Evolutionary conservation across 169 alveolate genomes (phyloP).

Genomic region (Theileria annulata): DNA sequence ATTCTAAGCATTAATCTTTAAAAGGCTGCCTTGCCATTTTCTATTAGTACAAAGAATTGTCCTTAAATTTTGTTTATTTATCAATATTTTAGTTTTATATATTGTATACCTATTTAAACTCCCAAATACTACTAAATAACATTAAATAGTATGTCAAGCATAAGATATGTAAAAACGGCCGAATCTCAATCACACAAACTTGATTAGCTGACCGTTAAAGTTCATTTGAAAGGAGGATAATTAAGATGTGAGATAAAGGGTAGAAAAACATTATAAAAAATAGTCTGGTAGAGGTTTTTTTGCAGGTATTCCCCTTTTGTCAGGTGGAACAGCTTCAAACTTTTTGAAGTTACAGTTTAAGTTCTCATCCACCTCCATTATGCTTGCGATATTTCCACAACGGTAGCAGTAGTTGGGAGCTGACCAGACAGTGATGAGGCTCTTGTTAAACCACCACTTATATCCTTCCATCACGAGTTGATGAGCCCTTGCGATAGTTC

Average conservation of each 20-base stretch:
- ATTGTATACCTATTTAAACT: too few species aligned
- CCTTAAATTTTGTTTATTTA: too few species aligned
- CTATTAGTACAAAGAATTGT: too few species aligned
- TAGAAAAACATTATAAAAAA: slow-evolving; percentile 28
- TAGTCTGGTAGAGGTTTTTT: slow-evolving; percentile 68
- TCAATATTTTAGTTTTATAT: too few species aligned
- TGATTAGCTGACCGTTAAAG: neutral
- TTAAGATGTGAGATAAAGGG: neutral
- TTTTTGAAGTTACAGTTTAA: slow-evolving; percentile 53
- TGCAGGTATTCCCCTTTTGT: slow-evolving; percentile 69
- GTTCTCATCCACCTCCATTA: slow-evolving; percentile 92
- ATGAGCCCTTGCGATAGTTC: slow-evolving; percentile 98
- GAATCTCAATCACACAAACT: neutral
- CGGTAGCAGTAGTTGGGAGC: slow-evolving; percentile 99
- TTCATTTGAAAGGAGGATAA: neutral
- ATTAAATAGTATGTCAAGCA: too few species aligned
- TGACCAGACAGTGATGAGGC: slow-evolving; percentile 95
- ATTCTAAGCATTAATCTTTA: neutral
- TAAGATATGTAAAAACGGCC: neutral
- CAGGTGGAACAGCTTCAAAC: slow-evolving; percentile 69
- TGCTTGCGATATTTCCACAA: slow-evolving; percentile 98
- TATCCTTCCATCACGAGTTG: slow-evolving; percentile 99
- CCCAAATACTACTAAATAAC: too few species aligned
- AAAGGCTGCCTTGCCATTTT: neutral
- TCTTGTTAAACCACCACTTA: slow-evolving; percentile 93